Evolutionary conservation across 176 grass and related monocot genomes (phyloP), one percentile per base, ranked within the genome.

Genomic region (Eragrostis nindensis): DNA sequence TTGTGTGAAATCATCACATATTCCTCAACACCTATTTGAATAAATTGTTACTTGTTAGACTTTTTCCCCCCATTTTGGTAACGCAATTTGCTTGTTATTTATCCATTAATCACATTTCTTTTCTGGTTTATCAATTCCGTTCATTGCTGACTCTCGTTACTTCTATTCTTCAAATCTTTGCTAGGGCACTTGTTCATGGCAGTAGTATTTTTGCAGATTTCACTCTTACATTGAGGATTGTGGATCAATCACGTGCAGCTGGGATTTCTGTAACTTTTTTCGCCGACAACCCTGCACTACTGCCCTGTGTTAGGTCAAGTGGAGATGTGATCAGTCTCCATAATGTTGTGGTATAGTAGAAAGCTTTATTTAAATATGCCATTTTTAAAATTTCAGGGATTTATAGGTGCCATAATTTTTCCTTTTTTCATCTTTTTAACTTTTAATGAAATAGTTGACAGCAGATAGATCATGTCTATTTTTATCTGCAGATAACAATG

Each of bases 241-340:
- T 70, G 22, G 94, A 97, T 84, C 48, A 87, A 56, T 87, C 89
- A 76, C 81, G 81, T 60, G 16, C 54, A 74, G 21, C 77, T 74
- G 89, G 89, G 29, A 84, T 94, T 46, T 83, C 84, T 48, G 91
- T 91, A 12, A 91, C 85, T 38, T 94, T 88, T 67, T 94, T 83
- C 38, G 89, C 88, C 55, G 85, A 90, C n/a, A 74, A 68, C 41
- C 57, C 74, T 72, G 57, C 78, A 32, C 84, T 83, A 40, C 70
- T 94, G 65, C 94, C 94, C 0, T 71, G 68, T 76, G 89, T 90
- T 47, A 92, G 78, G 67, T 89, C 89, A 39, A 81, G 69, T 6
- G 86, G 89, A 36, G 91, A 97, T 84, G 84, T 97, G 60, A 97
- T 97, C 71, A 87, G 91, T 82, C 89, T 94, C 71, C 94, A 97